Base-by-base conservation (phyloP, 2,329 filamentous ascomycete species). In the Balansia obtecta region DNA sequence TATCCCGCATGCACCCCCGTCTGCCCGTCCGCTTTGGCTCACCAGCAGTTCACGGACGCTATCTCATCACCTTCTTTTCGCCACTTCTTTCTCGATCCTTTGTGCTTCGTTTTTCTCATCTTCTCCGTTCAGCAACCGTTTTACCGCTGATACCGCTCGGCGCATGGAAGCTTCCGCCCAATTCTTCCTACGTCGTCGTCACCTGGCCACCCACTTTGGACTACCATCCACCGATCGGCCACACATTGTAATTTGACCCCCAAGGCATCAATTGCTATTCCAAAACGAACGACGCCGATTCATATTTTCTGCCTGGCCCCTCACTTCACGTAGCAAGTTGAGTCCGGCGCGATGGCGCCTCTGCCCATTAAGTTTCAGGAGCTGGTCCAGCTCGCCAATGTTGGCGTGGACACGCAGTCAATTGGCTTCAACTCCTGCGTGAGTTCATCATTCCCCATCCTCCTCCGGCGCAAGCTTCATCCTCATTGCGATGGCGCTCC, bases 361-460 rank as follows among this genome's bases (percentile, higher is more conserved):
- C 76, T 94, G 66, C 88, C 87, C 65, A 95, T 95, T 74, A 89
- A 88, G 76, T 94, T 95, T 72, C 86, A 85, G 68, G 89, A 95
- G 82, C 80, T 91, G 65, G 79, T 91, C 69, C 86, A 90, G 70
- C 73, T 76, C 68, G 64, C 66, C 62, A 70, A 65, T 59, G 63
- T 73, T 54, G 69, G 71, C 56, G 68, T 73, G 55, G 71, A 78
- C 59, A 63, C 68, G 54, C 60, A 67, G 57, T 67, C 67, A 61
- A 88, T 89, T 75, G 81, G 83, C 66, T 88, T 88, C 76, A 87
- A 88, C 68, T 83, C 83, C 63, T 88, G 84, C 75, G 83, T 87
- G 76, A 44, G 46, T 48, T 12, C 48, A 46, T 32, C 16, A 3
- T 37, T 12, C 48, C 42, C 20, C 16, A 3, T 37, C 3, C 20